These are phyloP conservation scores for Candolleomyces efflorescens DNA, from an alignment of 768 basidiomycete genomes.

Conservation along the genomic window DNA sequence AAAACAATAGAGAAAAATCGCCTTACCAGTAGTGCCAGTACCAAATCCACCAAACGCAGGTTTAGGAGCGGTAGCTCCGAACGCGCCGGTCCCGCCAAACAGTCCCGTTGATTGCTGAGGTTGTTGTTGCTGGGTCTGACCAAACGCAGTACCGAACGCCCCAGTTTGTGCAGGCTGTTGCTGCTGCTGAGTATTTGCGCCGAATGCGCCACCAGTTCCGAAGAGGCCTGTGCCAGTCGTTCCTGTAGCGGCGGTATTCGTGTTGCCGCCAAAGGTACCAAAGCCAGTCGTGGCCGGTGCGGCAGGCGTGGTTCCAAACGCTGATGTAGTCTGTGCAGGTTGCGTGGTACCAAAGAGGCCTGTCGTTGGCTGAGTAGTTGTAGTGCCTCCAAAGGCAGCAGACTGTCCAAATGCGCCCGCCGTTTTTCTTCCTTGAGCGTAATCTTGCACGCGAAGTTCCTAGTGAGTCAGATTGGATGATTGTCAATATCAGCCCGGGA, in stretches of 20 bases:
- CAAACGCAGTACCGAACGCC: conserved; percentile 47
- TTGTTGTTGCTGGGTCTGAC: conserved; percentile 36
- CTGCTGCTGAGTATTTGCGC: conserved; percentile 23
- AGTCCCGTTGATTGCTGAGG: conserved; percentile 28
- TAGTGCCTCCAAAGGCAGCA: conserved; percentile 35
- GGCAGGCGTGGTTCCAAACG: conserved; percentile 31
- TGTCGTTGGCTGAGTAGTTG: conserved; percentile 32
- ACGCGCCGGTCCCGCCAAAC: conserved; percentile 22
- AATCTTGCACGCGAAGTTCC: conserved; percentile 79
- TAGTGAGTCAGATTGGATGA: conserved; percentile 18
- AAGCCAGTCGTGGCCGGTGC: conserved; percentile 33
- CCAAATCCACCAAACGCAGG: conserved; percentile 39
- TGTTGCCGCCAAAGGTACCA: conserved; percentile 22
- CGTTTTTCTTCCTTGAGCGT: conserved; percentile 68
- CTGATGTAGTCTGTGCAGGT: conserved; percentile 26
- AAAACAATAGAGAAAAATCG: background rate
- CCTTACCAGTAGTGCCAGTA: conserved; percentile 11
- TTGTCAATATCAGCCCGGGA: conserved; percentile 6
- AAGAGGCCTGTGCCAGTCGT: conserved; percentile 32
- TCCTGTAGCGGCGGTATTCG: conserved; percentile 11
- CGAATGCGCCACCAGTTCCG: conserved; percentile 26
- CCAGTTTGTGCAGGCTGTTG: conserved; percentile 21
- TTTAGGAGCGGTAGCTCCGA: conserved; percentile 25
- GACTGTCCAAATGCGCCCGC: conserved; percentile 56
- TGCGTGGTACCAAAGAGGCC: conserved; percentile 44